Percentiles rank a stretch among this genome's conserved stretches.
Evolutionary conservation across 306 rosid genomes (phyloP).

Genomic region (Delonix regia): DNA sequence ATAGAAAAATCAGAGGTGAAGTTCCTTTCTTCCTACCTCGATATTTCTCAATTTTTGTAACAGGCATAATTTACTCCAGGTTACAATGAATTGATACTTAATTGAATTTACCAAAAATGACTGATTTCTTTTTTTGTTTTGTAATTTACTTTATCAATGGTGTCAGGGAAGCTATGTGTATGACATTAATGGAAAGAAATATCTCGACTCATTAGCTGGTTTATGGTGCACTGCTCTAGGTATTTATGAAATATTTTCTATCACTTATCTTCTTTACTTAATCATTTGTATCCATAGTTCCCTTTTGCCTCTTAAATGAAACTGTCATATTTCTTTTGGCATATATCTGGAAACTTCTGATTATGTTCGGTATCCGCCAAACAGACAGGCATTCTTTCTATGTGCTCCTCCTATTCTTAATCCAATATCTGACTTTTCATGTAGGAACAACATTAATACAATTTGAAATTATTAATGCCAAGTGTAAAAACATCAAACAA

Average conservation of each 20-base stretch:
- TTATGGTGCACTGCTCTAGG: conserved; percentile 89
- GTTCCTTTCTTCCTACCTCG: conserved; percentile 24
- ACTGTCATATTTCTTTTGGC: conserved; percentile 4
- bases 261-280: background rate
- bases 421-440: background rate
- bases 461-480: background rate
- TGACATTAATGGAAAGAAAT: conserved; percentile 82
- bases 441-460: background rate
- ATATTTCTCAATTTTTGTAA: background rate
- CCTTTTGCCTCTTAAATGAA: conserved; percentile 6
- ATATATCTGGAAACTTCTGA: background rate
- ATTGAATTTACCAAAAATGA: conserved; percentile 5
- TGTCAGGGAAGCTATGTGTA: conserved; percentile 92
- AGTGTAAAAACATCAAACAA: background rate
- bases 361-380: background rate
- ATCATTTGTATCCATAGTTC: conserved; percentile 15
- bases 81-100: background rate
- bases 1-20: conserved; percentile 86
- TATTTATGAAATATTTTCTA: conserved; percentile 32
- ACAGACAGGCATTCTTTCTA: background rate
- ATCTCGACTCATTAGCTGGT: conserved; percentile 95
- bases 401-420: background rate
- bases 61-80: background rate
- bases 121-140: conserved; percentile 6
- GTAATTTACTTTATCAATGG: conserved; percentile 33